phyloP scores from a whole-genome alignment of 371 early-diverging fungal species.

The Lichtheimia hyalospora region DNA sequence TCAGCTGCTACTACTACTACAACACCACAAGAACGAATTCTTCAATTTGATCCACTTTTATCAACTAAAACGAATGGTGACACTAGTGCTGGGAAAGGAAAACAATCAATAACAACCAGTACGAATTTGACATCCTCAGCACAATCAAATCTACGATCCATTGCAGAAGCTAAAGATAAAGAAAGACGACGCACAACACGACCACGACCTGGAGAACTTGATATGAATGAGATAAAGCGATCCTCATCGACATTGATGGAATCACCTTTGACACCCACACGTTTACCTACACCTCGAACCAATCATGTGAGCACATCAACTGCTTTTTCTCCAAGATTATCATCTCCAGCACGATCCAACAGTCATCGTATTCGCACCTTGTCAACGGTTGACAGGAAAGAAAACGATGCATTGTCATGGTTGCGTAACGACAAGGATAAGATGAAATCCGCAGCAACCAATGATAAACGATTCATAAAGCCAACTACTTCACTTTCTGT shows the following conservation, averaged over 20 bases:
- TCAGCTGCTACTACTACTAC: background rate
- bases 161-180: slow-evolving; percentile 8
- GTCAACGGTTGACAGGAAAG: slow-evolving; percentile 14
- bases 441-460: background rate
- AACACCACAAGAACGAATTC: background rate
- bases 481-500: no score
- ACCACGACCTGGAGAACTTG: slow-evolving; percentile 7
- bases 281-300: slow-evolving; percentile 17
- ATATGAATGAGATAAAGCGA: slow-evolving; percentile 4
- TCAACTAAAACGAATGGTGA: background rate
- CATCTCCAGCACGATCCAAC: slow-evolving; percentile 9
- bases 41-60: slow-evolving; percentile 14
- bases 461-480: no score
- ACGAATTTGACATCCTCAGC: background rate
- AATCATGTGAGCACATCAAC: slow-evolving; percentile 2
- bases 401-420: slow-evolving; percentile 1
- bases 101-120: no score
- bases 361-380: slow-evolving; percentile 15
- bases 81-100: no score
- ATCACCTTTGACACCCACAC: slow-evolving; percentile 15
- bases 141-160: slow-evolving; percentile 13
- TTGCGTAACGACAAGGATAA: background rate
- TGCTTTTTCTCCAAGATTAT: slow-evolving; percentile 13
- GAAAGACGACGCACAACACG: slow-evolving; percentile 6
- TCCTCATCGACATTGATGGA: slow-evolving; percentile 1